Base-by-base conservation (phyloP, 192 early-diverging fungal species). In the Phlyctochytrium planicorne region DNA sequence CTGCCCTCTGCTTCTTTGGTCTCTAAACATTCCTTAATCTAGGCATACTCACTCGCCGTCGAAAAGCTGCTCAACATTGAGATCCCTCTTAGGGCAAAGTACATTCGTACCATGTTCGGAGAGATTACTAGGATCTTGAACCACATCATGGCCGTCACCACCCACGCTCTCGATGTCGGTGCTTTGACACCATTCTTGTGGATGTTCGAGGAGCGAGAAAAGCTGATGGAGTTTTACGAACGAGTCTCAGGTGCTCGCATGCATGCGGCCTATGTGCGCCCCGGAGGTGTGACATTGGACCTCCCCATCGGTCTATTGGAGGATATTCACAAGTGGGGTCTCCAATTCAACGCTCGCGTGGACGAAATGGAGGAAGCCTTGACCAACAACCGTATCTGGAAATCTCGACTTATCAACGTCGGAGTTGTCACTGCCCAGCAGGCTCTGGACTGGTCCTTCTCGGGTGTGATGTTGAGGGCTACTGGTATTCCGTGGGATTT, bases 161-260 rank as follows among this genome's bases (percentile, higher is more conserved):
- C 93, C 29, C 97, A 98, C 77, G 93, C 94, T 53, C 87, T 98
- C 86, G 97, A 98, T 76, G 94, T 98, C 33, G 97, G 97, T 67
- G 97, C 95, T 30, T 81, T 97, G 79, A 96, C 97, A 30, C 97
- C 97, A 60, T 96, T 98, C 84, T 82, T 98, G 76, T 98, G 94
- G 88, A 88, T 97, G 91, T 97, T 98, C 71, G 97, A 98, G 84
- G 97, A 98, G 82, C 93, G 97, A 75, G 97, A 98, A 76, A 94
- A 95, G 79, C 80, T 94, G 67, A 98, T 98, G 92, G 97, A 98
- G 85, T 97, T 95, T 70, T 98, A 98, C 78, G 97, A 98, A 75
- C 93, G 97, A 74, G 95, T 97, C 30, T 95, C 92, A 12, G 97
- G 97, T 36, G 97, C 97, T 27, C 93, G 97, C 71, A 94, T 98